Evolutionary conservation across 352 stramenopile species (phyloP), one percentile per base, ranked within the genome.

Genomic region (Globisporangium heterothallicum): DNA sequence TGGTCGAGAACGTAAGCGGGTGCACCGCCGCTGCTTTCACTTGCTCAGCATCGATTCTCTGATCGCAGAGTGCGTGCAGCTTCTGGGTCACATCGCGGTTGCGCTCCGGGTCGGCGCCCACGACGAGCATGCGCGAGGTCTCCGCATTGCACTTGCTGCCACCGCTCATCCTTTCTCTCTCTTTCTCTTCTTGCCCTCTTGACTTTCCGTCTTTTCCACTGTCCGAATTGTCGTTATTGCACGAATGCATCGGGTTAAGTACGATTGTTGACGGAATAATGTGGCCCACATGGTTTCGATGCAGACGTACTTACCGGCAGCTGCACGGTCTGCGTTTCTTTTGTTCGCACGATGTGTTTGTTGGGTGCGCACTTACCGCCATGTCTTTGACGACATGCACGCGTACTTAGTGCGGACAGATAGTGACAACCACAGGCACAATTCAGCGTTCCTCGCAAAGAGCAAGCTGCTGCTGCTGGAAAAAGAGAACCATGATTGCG

Each of bases 1-100:
- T 87, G 35, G 73, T 87, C 42, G 61, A 46, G 25, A 91, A 57
- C 13, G 56, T 66, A 51, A 87, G 62, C 30, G 52, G 32, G 56
- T 66, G 47, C 24, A 57, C 45, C 58, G 14, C 38, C 25, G 12
- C 21, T 29, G 21, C 6, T 18, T 38, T 38, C 32, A 38, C 55
- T 44, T 24, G 42, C 18, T 35, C 21, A n/a, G 16, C 24, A 18
- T 13, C 30, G 36, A 6, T 13, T 45, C 10, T 46, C 34, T 74
- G 61, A 4, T 48, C 60, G 16, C 68, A 79, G 25, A 77, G 61
- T 3, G 69, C n/a, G 4, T 53, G 45, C 1, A 88, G 58, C 26
- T 57, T 53, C 32, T 36, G 25, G 13, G 78, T 14, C 1, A 84
- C 58, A 8, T 41, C 34, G 13, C 27, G 34, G 0, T 62, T 62